Evolutionary conservation across 139 green algal genomes (phyloP), one percentile per base, ranked within the genome.

Genomic region (Penium margaritaceum): DNA sequence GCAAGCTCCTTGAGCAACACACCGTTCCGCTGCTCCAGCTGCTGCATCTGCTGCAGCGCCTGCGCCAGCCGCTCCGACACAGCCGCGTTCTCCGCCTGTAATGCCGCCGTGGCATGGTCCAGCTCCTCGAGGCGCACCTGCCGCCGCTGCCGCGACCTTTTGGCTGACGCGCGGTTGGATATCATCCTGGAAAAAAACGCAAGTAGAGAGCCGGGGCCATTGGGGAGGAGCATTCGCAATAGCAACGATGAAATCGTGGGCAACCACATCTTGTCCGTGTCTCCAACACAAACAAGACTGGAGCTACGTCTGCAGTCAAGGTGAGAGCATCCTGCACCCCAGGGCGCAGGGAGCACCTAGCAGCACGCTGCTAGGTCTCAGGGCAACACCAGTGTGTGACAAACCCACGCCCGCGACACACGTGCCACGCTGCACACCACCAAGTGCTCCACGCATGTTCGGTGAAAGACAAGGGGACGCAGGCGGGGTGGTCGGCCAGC

Each of bases 111-210:
- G 24, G 30, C 24, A n/a, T 33, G 24, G 24, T 68, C 61, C 61
- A 68, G 61, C 61, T 68, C 61, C 37, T 68, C 61, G n/a, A 68
- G 19, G 5, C 61, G 61, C 61, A 47, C 36, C 61, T 57, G 35
- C 37, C 61, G 61, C 19, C 61, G 61, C 61, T 68, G 29, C n/a
- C 61, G 61, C 35, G 61, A 68, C 37, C 61, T 68, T 27, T 68
- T 68, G 36, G 61, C 61, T 21, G 61, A 68, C 29, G 61, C 61
- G 14, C 61, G 61, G 37, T 68, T 68, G n/a, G 61, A 68, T 27
- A 68, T 44, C 61, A 68, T 68, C 44, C 61, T 68, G 24, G 24
- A 60, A 1, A 24, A 6, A 24, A 24, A 3, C 29, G 24, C 15
- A 60, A 5, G 37, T 17, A 68, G 19, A 68, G 24, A 27, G 61